A percentile compares a stretch with the other conserved stretches of the same genome.
Evolutionary conservation across 108 stramenopile species (phyloP).

Genomic region (Aurantiochytrium sp.): DNA sequence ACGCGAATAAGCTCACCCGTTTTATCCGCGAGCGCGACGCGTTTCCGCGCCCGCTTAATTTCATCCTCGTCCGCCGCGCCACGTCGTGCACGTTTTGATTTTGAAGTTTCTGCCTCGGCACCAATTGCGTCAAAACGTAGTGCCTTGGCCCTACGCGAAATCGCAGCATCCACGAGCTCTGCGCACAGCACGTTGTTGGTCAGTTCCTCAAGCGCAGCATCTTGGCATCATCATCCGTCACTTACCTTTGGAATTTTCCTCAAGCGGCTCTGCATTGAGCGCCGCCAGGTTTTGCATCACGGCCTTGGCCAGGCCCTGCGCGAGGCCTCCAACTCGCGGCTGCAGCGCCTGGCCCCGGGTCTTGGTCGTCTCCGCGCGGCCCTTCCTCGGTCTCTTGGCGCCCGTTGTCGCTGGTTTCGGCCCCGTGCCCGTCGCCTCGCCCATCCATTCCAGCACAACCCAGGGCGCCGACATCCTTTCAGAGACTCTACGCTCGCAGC

Average conservation of each 20-base stretch:
- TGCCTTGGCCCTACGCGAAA: no score
- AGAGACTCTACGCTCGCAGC: no score
- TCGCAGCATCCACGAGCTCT: no score
- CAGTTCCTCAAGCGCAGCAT: no score
- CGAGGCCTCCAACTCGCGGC: background rate
- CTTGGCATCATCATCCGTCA: background rate
- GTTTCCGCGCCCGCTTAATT: background rate
- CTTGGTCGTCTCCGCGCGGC: no score
- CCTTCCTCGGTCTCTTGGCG: no score
- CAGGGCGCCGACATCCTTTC: background rate
- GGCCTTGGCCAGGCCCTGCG: background rate
- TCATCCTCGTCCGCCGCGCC: background rate
- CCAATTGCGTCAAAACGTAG: no score
- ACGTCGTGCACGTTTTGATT: background rate
- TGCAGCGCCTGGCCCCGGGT: background rate
- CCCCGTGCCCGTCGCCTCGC: background rate
- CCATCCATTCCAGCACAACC: background rate
- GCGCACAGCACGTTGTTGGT: no score
- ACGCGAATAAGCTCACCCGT: background rate
- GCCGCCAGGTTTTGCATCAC: background rate
- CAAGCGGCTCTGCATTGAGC: background rate
- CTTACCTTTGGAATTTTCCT: background rate
- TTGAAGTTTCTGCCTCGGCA: no score
- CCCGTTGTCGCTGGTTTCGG: background rate
- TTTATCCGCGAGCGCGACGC: background rate